Conservation (phyloP, 225 moss, liverwort and hornwort species). For the Physcomitrellopsis africana region DNA sequence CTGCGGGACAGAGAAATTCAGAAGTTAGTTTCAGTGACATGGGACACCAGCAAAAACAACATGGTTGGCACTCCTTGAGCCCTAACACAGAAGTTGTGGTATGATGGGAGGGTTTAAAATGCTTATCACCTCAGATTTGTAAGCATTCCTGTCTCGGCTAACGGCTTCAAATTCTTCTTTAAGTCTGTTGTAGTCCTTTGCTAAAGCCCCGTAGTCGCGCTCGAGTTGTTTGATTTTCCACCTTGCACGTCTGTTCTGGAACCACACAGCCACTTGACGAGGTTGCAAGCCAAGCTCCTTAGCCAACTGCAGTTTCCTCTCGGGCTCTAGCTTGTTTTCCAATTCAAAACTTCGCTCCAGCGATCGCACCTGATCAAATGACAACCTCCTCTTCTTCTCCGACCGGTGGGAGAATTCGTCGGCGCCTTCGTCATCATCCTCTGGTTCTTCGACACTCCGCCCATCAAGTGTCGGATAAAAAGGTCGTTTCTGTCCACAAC, state of each 20-base stretch:
- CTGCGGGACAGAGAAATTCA: not conserved
- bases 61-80: too few relatives aligned
- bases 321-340: conserved; percentile 97
- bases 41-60: too few relatives aligned
- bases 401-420: conserved; percentile 76
- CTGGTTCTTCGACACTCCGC: conserved; percentile 65
- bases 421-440: conserved; percentile 57
- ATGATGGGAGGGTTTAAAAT: too few relatives aligned
- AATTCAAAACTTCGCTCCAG: conserved; percentile 96
- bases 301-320: conserved; percentile 97
- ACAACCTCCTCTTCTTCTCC: conserved; percentile 90
- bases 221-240: conserved; percentile 99
- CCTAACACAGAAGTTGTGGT: not conserved
- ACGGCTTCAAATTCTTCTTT: conserved; percentile 64
- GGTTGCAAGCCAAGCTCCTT: conserved; percentile 91
- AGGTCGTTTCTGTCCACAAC: conserved; percentile 69
- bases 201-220: conserved; percentile 85
- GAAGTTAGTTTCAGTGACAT: too few relatives aligned
- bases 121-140: conserved; percentile 63
- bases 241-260: conserved; percentile 91
- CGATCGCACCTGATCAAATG: conserved; percentile 88
- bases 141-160: conserved; percentile 65
- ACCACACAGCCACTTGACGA: conserved; percentile 97
- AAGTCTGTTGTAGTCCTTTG: conserved; percentile 73
- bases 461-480: conserved; percentile 65